These are phyloP conservation scores for Tolypocladium tropicale DNA, from an alignment of 2,329 filamentous ascomycete species.

Conservation along the genomic window DNA sequence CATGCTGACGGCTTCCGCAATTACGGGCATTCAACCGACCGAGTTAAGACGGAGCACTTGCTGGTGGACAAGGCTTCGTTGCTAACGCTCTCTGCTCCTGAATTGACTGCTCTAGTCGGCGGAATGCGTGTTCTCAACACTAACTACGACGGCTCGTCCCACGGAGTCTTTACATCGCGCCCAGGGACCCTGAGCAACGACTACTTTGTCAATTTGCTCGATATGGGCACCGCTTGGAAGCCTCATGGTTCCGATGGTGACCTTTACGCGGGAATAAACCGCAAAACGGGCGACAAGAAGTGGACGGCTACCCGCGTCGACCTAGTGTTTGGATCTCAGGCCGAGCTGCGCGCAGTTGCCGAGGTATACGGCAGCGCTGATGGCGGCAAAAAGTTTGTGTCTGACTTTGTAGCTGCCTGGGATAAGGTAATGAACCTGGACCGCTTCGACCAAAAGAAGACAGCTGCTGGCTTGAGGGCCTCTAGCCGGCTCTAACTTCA, in stretches of 20 bases:
- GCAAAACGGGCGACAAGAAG: constrained; percentile 54
- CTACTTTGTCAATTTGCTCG: constrained; percentile 73
- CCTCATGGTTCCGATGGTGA: constrained; percentile 35
- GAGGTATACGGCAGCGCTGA: constrained; percentile 59
- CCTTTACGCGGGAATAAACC: constrained; percentile 52
- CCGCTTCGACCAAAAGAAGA: constrained; percentile 47
- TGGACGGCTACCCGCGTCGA: constrained; percentile 62
- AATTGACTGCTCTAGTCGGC: constrained; percentile 61
- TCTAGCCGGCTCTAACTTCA: constrained; percentile 7
- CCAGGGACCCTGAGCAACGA: constrained; percentile 66
- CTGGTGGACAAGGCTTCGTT: constrained; percentile 64
- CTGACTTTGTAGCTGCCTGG: constrained; percentile 64
- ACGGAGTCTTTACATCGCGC: constrained; percentile 58
- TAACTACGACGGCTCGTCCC: constrained; percentile 60
- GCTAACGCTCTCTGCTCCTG: constrained; percentile 59
- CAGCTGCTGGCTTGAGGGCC: constrained; percentile 5
- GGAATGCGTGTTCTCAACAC: constrained; percentile 59
- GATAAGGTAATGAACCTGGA: constrained; percentile 66
- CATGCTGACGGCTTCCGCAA: constrained; percentile 69
- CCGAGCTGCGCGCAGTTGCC: constrained; percentile 59
- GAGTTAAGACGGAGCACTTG: constrained; percentile 56
- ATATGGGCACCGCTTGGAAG: constrained; percentile 53
- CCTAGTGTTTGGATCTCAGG: constrained; percentile 62
- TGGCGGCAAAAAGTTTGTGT: constrained; percentile 52
- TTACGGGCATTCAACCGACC: constrained; percentile 53